Evolutionary conservation across 208 protist species (phyloP).

Genomic region (Crithidia fasciculata): DNA sequence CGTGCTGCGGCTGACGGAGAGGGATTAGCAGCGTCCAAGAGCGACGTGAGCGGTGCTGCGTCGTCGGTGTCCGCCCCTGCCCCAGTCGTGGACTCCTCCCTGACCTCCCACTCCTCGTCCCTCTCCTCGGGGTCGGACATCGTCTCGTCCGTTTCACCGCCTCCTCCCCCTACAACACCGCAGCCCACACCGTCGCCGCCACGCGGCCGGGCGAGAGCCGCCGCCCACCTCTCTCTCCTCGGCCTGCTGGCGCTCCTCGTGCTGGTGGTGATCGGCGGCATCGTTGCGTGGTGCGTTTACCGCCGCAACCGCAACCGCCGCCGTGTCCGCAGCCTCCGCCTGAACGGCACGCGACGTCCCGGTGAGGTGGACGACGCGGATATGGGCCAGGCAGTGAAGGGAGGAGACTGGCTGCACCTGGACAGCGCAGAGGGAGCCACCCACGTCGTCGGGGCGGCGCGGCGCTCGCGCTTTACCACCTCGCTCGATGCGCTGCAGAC

Average conservation of each 20-base stretch:
- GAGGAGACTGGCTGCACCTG: constrained; percentile 51
- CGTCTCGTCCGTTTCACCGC: not conserved
- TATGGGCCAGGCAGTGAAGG: constrained; percentile 45
- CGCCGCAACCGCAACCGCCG: constrained; percentile 43
- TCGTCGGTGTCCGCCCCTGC: not conserved
- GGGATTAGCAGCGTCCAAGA: not conserved
- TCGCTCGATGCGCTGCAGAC: not conserved
- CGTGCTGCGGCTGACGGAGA: not conserved
- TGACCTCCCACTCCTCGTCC: too few species aligned
- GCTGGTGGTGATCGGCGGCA: constrained; percentile 33
- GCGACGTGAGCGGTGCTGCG: too few species aligned
- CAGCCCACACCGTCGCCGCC: not conserved
- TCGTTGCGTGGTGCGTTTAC: constrained; percentile 36
- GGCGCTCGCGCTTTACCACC: not conserved
- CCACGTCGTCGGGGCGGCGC: not conserved
- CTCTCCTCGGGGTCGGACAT: too few species aligned
- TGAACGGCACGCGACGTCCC: constrained; percentile 48
- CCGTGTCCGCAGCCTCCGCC: constrained; percentile 36
- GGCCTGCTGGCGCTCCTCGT: constrained; percentile 51
- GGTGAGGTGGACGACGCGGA: constrained; percentile 61
- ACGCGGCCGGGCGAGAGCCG: not conserved
- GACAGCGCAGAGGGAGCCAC: constrained; percentile 9
- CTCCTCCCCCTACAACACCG: not conserved
- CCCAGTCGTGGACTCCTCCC: not conserved
- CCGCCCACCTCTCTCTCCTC: constrained; percentile 17